These are phyloP conservation scores for Apiotrichum sp. DNA, from an alignment of 1,284 basidiomycete genomes.

Conservation along the genomic window DNA sequence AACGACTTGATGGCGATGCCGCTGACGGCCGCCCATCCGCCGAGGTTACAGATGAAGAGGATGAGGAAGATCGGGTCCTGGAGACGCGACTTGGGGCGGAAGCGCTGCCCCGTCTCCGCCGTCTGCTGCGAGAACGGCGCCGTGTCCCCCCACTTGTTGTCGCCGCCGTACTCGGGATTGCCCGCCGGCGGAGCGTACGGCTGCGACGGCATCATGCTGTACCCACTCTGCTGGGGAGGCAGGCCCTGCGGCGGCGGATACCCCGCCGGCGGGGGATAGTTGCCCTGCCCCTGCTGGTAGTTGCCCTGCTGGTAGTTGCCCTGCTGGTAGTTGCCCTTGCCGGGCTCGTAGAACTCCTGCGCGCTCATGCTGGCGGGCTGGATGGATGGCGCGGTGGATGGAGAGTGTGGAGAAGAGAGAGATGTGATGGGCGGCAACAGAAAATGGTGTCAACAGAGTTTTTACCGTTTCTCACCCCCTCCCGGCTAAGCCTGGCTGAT, in stretches of 20 bases:
- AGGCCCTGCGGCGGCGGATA: neutral
- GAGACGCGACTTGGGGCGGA: constrained; percentile 61
- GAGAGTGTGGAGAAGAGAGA: too few species aligned
- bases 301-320: neutral
- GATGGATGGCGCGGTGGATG: too few species aligned
- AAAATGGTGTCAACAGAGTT: too few species aligned
- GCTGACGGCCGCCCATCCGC: constrained; percentile 63
- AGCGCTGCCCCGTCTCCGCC: constrained; percentile 54
- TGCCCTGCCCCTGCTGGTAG: neutral
- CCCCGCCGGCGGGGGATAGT: neutral
- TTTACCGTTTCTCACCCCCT: too few species aligned
- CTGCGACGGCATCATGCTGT: constrained; percentile 8
- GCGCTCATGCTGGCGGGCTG: neutral
- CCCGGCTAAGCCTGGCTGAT: too few species aligned
- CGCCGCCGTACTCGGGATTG: constrained; percentile 11
- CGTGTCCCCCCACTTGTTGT: constrained; percentile 31
- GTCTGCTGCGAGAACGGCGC: constrained; percentile 55
- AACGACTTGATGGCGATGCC: constrained; percentile 61
- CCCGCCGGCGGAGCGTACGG: constrained; percentile 4
- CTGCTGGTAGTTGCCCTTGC: neutral
- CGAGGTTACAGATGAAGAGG: constrained; percentile 62
- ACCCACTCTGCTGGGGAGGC: neutral
- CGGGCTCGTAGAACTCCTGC: neutral
- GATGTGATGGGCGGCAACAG: too few species aligned
- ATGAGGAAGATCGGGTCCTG: constrained; percentile 68